Evolutionary conservation across 192 early-diverging fungal genomes (phyloP).

Genomic region (Umbelopsis ramanniana): DNA sequence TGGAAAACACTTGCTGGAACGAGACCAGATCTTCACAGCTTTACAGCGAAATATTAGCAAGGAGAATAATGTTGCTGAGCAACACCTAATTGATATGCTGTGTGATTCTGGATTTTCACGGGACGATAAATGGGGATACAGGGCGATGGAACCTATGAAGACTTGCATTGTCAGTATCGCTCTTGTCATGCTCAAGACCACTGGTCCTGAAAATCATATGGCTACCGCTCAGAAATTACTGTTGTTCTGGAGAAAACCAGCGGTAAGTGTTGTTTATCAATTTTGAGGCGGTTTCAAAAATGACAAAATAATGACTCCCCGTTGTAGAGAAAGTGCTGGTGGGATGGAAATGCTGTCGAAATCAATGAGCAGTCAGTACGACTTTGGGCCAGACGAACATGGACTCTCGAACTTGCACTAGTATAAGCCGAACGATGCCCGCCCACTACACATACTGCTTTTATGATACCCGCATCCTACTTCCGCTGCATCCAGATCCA

Average conservation of each 20-base stretch:
- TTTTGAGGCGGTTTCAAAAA: neutral
- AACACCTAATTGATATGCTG: conserved; percentile 84
- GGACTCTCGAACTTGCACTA: conserved; percentile 78
- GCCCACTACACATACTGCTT: neutral
- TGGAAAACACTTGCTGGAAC: conserved; percentile 64
- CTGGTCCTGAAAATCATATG: conserved; percentile 67
- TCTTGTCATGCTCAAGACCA: conserved; percentile 71
- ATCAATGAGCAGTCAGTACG: conserved; percentile 56
- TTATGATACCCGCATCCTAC: conserved; percentile 14
- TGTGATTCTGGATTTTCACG: conserved; percentile 77
- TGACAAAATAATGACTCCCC: neutral
- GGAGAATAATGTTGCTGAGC: conserved; percentile 66
- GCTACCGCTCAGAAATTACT: conserved; percentile 77
- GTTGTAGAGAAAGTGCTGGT: conserved; percentile 81
- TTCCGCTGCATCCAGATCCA: neutral
- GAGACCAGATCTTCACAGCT: conserved; percentile 76
- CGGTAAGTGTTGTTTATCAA: conserved; percentile 48
- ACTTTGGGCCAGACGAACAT: conserved; percentile 79
- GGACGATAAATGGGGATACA: conserved; percentile 75
- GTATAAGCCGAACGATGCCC: conserved; percentile 39
- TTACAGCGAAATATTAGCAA: conserved; percentile 75
- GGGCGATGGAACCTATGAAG: conserved; percentile 68
- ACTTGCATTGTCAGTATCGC: conserved; percentile 73
- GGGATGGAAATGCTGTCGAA: conserved; percentile 75
- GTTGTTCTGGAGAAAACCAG: conserved; percentile 82